Evolutionary conservation across 2,329 filamentous ascomycete species (phyloP).

Genomic region (Talaromyces atroroseus): DNA sequence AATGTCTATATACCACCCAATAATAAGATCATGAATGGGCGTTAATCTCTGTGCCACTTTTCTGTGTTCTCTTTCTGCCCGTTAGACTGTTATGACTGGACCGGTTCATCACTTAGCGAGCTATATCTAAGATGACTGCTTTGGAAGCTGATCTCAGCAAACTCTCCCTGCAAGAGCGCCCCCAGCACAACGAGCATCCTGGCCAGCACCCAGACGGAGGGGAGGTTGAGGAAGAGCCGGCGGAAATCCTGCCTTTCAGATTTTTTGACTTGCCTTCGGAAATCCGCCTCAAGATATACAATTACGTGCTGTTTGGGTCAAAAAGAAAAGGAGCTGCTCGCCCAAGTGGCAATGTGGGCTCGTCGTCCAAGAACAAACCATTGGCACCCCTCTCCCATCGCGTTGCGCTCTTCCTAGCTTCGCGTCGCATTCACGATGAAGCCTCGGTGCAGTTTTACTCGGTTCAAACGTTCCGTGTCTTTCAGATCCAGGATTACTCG

Average conservation of each 20-base stretch:
- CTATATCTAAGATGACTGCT: conserved; percentile 17
- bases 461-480: conserved; percentile 49
- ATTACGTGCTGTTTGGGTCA: conserved; percentile 38
- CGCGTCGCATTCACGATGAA: conserved; percentile 45
- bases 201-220: conserved; percentile 18
- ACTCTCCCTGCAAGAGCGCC: conserved; percentile 21
- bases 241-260: conserved; percentile 34
- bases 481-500: conserved; percentile 48
- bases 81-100: conserved; percentile 8
- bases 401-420: conserved; percentile 37
- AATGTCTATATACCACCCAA: background rate
- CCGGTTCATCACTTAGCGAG: conserved; percentile 3
- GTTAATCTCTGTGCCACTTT: conserved; percentile 6
- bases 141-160: conserved; percentile 22
- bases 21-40: conserved; percentile 3
- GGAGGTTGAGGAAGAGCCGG: conserved; percentile 8
- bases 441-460: conserved; percentile 49
- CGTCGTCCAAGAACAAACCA: conserved; percentile 31
- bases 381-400: conserved; percentile 31
- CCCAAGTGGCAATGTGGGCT: conserved; percentile 29
- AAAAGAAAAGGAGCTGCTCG: conserved; percentile 22
- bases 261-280: conserved; percentile 52
- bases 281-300: conserved; percentile 47
- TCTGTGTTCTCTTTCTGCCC: conserved; percentile 18
- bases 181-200: conserved; percentile 8